Evolutionary conservation across 2,329 filamentous ascomycete genomes (phyloP), one percentile per base, ranked within the genome.

Genomic region (Colletotrichum sp.): DNA sequence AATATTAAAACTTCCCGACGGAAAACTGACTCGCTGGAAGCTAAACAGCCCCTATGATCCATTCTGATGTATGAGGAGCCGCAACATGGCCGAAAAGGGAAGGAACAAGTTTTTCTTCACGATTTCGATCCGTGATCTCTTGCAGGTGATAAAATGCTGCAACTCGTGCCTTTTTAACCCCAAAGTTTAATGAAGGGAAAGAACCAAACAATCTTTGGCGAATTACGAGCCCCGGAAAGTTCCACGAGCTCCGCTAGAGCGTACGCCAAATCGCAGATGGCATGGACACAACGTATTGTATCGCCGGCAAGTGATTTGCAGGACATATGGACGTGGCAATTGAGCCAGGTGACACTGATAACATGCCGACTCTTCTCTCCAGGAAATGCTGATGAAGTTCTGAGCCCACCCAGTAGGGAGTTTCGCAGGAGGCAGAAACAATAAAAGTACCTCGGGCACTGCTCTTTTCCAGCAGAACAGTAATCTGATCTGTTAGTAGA

Each of bases 21-120:
- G 44, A 49, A 49, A 49, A 12, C 9, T 49, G 18, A n/a, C 18
- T 49, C 44, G 44, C 5, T 12, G 39, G 3, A n/a, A 49, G 18
- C 18, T n/a, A 21, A 49, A n/a, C 5, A 3, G 0, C 1, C 9
- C 3, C 16, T 44, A 7, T 0, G 1, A 2, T 49, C 39, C 0
- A 7, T 0, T n/a, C 10, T 3, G 18, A 4, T n/a, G 18, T 7
- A n/a, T 0, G 0, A 49, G 39, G 9, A 49, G 39, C 39, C 1
- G 18, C 39, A 49, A 49, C 39, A 21, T 7, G 5, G 18, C 5
- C 18, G 1, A 4, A 49, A n/a, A 49, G 39, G 16, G 39, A n/a
- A 49, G 39, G 3, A 7, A 49, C 39, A 12, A 21, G 39, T 49
- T 49, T 49, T 21, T 21, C 39, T 7, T 49, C 39, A 49, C 39